Evolutionary conservation across 164 flowering plant species (phyloP), one percentile per base, ranked within the genome.

Genomic region (Vitis cinerea): DNA sequence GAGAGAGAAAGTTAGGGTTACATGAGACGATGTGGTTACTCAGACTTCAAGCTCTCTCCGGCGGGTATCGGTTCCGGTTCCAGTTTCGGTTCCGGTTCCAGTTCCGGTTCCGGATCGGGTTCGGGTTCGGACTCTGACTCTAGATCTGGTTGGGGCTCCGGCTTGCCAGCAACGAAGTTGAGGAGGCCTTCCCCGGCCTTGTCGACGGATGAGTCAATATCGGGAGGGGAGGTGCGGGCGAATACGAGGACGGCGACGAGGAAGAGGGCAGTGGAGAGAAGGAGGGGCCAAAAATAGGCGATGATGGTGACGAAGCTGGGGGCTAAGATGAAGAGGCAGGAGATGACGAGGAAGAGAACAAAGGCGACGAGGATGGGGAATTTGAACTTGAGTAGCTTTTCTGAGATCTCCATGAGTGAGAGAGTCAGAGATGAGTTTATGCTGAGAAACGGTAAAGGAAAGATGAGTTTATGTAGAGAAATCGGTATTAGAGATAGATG

Each of bases 271-370:
- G 86, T 85, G 74, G 88, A 85, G 73, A 85, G 74, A 50, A 80
- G 30, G 51, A 85, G 86, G 30, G 88, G 88, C 86, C 86, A 81
- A 54, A 85, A 85, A 77, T 81, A 85, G 53, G 78, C 55, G n/a
- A 85, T 51, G 47, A 85, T 23, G 68, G 73, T 69, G 64, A 78
- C 58, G 69, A 85, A 76, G 2, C 77, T 64, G 27, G 86, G 82
- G 1, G 81, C 74, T 0, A 71, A 8, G 30, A 70, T 30, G 67
- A 77, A 9, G 11, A 81, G 62, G 31, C 72, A 29, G 69, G 63
- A 31, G 14, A 75, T 0, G 58, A 64, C 0, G 13, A 63, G 19
- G 5, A 69, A 59, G 9, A 68, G 1, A 19, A 58, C 10, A 63
- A 79, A 64, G 19, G 75, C 15, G 52, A 68, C 17, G 56, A 80